Evolutionary conservation across 768 basidiomycete species (phyloP), one percentile per base, ranked within the genome.

Genomic region (Xerocomellus chrysenteron): DNA sequence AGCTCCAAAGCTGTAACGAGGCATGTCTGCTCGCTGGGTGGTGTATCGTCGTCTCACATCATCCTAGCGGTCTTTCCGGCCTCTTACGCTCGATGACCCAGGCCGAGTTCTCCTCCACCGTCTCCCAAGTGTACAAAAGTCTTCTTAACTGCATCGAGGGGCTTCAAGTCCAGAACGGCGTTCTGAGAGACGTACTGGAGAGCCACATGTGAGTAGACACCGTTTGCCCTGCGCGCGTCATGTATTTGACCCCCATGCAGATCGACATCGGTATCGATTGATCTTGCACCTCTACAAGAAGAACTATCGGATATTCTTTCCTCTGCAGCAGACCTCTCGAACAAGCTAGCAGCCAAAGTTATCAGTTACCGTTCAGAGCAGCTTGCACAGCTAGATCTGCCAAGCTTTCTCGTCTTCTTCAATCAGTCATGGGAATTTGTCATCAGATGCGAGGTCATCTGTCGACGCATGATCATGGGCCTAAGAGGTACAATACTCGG

Each of bases 341-440:
- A 97, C 70, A 82, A 86, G 10, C 83, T 91, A 28, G 84, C 84
- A 2, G 88, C 93, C 19, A 90, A 88, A 68, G 78, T 94, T n/a
- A 74, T 98, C 40, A 76, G 82, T 41, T 75, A 84, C 8, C 84
- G 96, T 30, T 79, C 87, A 14, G 92, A 96, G 59, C 85, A 88
- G 60, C 92, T 96, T 69, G 80, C 89, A 0, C 74, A 80, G 13
- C 80, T 98, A 24, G 77, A 84, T 24, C 73, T 98, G 35, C 74
- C 79, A 4, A 83, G 87, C 44, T 98, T 98, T 74, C 75, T 92
- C 35, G 80, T 77, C 12, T 78, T 98, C 55, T 96, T 95, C 78
- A 86, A 88, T 52, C 80, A 83, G 62, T 86, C 90, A 2, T 98
- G 96, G 96, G 73, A 80, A 26, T 98, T 98, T 63, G 93, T 98